phyloP scores from a whole-genome alignment of 2,329 filamentous ascomycete species.

The Madurella fahalii region DNA sequence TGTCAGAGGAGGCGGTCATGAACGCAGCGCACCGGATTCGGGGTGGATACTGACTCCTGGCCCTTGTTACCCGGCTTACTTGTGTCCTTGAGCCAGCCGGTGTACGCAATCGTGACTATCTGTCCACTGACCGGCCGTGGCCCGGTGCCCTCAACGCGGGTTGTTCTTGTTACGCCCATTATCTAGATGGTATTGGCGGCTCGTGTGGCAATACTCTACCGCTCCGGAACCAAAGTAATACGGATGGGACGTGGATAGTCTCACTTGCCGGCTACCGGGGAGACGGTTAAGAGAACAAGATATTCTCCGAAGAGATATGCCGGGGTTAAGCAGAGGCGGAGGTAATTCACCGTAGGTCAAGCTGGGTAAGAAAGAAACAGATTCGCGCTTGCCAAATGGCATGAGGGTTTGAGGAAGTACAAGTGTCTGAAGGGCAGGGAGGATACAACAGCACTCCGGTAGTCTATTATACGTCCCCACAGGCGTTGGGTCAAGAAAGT shows the following conservation, averaged over 20 bases:
- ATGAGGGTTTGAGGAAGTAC: no score
- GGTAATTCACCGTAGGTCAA: no score
- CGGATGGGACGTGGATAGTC: no score
- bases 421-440: no score
- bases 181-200: not conserved
- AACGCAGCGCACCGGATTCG: conserved; percentile 2
- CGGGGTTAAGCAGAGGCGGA: no score
- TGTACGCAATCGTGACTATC: conserved; percentile 84
- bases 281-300: no score
- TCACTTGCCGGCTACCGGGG: no score
- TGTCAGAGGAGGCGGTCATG: conserved; percentile 20
- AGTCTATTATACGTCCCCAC: not conserved
- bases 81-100: conserved; percentile 74
- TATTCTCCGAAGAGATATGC: no score
- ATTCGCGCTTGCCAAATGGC: no score
- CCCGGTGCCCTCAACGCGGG: conserved; percentile 58
- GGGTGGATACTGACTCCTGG: conserved; percentile 48
- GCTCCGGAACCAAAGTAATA: no score
- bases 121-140: conserved; percentile 62
- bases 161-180: conserved; percentile 72
- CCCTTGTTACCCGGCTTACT: conserved; percentile 62
- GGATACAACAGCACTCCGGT: no score
- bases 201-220: not conserved
- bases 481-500: not conserved
- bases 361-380: no score